A percentile compares a stretch with the other conserved stretches of the same genome.
These are phyloP conservation scores for Endoconidiophora laricicola DNA, from an alignment of 2,329 filamentous ascomycete species.

Conservation along the genomic window DNA sequence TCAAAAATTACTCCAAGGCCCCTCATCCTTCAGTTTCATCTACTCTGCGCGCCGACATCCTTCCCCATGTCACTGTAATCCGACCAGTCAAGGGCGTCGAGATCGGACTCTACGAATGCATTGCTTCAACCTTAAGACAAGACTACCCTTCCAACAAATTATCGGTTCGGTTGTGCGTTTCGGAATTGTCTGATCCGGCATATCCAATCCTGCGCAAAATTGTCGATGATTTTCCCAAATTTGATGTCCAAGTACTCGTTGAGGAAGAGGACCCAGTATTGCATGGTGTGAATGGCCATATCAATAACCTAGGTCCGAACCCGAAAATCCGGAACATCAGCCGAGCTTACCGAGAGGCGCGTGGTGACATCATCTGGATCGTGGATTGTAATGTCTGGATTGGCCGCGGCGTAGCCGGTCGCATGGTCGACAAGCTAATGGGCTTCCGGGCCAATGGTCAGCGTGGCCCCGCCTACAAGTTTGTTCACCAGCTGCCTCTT, in stretches of 20 bases:
- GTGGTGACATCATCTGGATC: slow-evolving; percentile 81
- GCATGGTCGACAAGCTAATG: slow-evolving; percentile 77
- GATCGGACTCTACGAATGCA: slow-evolving; percentile 77
- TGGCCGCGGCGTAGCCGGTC: slow-evolving; percentile 55
- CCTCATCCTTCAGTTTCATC: slow-evolving; percentile 35
- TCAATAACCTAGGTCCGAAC: slow-evolving; percentile 64
- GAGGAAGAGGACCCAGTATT: slow-evolving; percentile 68
- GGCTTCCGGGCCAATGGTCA: slow-evolving; percentile 40
- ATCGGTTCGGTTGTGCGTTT: slow-evolving; percentile 69
- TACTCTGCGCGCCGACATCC: slow-evolving; percentile 30
- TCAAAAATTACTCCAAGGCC: slow-evolving; percentile 34
- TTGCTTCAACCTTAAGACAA: slow-evolving; percentile 71
- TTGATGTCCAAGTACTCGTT: slow-evolving; percentile 57
- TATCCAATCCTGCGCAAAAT: slow-evolving; percentile 57
- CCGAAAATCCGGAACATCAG: slow-evolving; percentile 98
- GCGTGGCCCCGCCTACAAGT: slow-evolving; percentile 51
- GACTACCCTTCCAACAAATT: slow-evolving; percentile 62
- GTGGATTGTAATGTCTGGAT: slow-evolving; percentile 97
- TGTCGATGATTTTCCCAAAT: slow-evolving; percentile 52
- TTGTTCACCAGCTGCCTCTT: slow-evolving; percentile 85
- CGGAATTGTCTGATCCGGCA: slow-evolving; percentile 57
- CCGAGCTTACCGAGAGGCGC: slow-evolving; percentile 74
- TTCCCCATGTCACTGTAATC: slow-evolving; percentile 78
- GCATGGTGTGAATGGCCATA: slow-evolving; percentile 32
- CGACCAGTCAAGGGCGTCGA: slow-evolving; percentile 88